Base-by-base conservation (phyloP, 2,329 filamentous ascomycete species). In the Aureobasidium mangrovei region DNA sequence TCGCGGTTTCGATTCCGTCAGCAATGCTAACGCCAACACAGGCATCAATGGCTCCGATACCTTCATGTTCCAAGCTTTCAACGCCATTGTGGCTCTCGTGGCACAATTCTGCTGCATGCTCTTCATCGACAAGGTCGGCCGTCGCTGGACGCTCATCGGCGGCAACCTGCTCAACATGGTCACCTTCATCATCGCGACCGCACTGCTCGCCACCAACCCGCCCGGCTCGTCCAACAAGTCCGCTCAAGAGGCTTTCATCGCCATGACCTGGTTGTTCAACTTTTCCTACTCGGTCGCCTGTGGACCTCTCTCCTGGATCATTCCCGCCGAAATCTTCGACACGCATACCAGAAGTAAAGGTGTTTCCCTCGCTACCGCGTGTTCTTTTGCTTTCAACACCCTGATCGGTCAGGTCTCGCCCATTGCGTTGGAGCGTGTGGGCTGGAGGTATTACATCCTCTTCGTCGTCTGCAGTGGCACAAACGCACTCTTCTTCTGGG, bases 31-130 rank as follows among this genome's bases (percentile, higher is more conserved):
- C 18, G 18, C 18, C 18, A 18, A 18, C 18, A 18, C 18, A 18
- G 60, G 59, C 9, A 62, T 63, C 5, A 53, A 43, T 3, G 59
- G 59, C 1, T 52, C 54, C 9, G 28, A 53, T 9, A 56, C 63
- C 2, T 49, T 63, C 12, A 58, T 61, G 12, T 60, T 59, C 12
- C 57, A 60, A 38, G 62, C 52, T 1, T 57, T 64, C 41, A 61
- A 59, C 31, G 57, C 59, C 9, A 60, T 64, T 9, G 78, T 87
- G 49, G 84, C 82, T 1, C 70, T 87, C 7, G 63, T 86, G 8
- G 84, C 80, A 0, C 82, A 87, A 64, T 79, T 81, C 59, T 58
- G 61, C 27, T 60, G 58, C 7, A 57, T 63, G 28, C 41, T 61
- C 3, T 59, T 61, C 56, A 61, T 64, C 27, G 63, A 64, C 36